Percentiles rank a stretch among this genome's conserved stretches.
phyloP scores from a whole-genome alignment of 2,329 filamentous ascomycete genomes.

The Ambrosiella xylebori region DNA sequence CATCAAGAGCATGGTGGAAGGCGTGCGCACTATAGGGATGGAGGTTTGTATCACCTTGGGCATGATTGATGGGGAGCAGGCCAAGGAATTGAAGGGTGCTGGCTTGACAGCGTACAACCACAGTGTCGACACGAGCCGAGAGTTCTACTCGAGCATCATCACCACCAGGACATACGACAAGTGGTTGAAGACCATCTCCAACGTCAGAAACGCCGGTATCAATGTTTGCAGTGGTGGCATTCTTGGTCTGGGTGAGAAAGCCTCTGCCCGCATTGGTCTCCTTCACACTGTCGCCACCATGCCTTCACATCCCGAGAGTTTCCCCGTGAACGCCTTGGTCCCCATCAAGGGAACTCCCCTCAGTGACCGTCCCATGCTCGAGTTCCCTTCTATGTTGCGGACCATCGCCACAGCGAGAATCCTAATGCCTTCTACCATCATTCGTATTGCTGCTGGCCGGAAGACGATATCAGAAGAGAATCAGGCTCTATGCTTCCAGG shows the following conservation, averaged over 20 bases:
- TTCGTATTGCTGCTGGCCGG: slow-evolving; percentile 69
- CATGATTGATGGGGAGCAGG: slow-evolving; percentile 74
- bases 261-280: slow-evolving; percentile 64
- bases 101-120: slow-evolving; percentile 88
- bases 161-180: slow-evolving; percentile 78
- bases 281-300: slow-evolving; percentile 69
- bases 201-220: slow-evolving; percentile 73
- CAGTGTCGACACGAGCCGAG: slow-evolving; percentile 78
- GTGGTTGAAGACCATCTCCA: slow-evolving; percentile 57
- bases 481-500: slow-evolving; percentile 77
- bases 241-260: slow-evolving; percentile 63
- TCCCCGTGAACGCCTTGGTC: slow-evolving; percentile 80
- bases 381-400: slow-evolving; percentile 62
- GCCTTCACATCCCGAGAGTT: slow-evolving; percentile 70
- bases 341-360: slow-evolving; percentile 82
- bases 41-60: slow-evolving; percentile 86
- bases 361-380: slow-evolving; percentile 53
- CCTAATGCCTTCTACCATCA: slow-evolving; percentile 70
- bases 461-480: slow-evolving; percentile 77
- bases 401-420: slow-evolving; percentile 73
- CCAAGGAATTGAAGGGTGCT: slow-evolving; percentile 63
- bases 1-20: slow-evolving; percentile 70
- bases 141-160: slow-evolving; percentile 77
- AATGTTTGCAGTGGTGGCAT: slow-evolving; percentile 86
- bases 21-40: slow-evolving; percentile 68